phyloP scores from a whole-genome alignment of 441 rosid genomes.

The Arabidopsis hybrid region DNA sequence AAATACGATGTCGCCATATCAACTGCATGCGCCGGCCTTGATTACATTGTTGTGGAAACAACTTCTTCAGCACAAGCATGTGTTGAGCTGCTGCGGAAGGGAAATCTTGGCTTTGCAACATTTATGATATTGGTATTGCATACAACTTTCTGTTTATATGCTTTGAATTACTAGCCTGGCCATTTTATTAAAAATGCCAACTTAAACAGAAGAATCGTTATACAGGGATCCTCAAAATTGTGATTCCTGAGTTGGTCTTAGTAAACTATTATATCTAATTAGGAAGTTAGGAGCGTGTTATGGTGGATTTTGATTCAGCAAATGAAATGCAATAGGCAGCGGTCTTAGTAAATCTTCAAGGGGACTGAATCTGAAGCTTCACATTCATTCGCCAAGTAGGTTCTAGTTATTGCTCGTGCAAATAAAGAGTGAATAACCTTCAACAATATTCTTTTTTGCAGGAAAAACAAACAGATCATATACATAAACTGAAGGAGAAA shows the following conservation, averaged over 20 bases:
- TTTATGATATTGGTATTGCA: slow-evolving; percentile 92
- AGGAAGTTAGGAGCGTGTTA: slow-evolving; percentile 12
- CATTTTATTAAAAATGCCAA: slow-evolving; percentile 9
- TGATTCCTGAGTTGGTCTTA: slow-evolving; percentile 8
- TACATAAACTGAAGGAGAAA: slow-evolving; percentile 63
- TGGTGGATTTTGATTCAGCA: slow-evolving; percentile 23
- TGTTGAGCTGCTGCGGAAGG: slow-evolving; percentile 87
- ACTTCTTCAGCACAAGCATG: slow-evolving; percentile 92
- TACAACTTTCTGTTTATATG: slow-evolving; percentile 23
- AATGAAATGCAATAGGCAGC: slow-evolving; percentile 7
- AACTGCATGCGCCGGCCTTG: slow-evolving; percentile 93
- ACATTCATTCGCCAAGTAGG: slow-evolving; percentile 5
- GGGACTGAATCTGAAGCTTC: slow-evolving; percentile 9
- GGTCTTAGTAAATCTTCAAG: slow-evolving; percentile 4
- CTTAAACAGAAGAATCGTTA: slow-evolving; percentile 14
- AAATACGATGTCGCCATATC: slow-evolving; percentile 96
- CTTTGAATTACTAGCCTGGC: slow-evolving; percentile 13
- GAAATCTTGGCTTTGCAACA: slow-evolving; percentile 91
- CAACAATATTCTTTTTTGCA: slow-evolving; percentile 47
- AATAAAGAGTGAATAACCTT: slow-evolving; percentile 26
- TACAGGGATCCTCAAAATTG: slow-evolving; percentile 19
- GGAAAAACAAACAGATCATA: slow-evolving; percentile 84
- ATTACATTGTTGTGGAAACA: slow-evolving; percentile 95
- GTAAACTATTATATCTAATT: slow-evolving; percentile 4
- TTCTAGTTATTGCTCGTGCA: slow-evolving; percentile 12